phyloP scores from a whole-genome alignment of 2,329 filamentous ascomycete genomes.

The Dichotomopilus funicola region DNA sequence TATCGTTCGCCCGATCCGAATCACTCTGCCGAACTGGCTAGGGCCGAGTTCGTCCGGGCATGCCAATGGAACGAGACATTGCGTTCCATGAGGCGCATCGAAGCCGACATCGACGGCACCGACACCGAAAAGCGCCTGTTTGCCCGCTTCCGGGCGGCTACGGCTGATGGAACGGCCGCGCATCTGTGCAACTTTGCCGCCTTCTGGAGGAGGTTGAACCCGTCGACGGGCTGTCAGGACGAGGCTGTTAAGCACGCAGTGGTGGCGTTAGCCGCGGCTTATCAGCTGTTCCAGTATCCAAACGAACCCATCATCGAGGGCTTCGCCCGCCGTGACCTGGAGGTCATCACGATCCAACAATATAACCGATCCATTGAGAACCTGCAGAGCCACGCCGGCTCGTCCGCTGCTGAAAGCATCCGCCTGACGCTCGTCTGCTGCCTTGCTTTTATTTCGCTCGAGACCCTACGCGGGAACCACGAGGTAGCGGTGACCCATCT shows the following conservation, averaged over 20 bases:
- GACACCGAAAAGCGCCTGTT: conserved; percentile 31
- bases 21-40: conserved; percentile 20
- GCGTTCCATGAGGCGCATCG: conserved; percentile 29
- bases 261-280: conserved; percentile 27
- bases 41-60: conserved; percentile 24
- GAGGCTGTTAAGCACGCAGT: conserved; percentile 28
- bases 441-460: conserved; percentile 26
- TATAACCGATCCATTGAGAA: conserved; percentile 34
- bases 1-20: conserved; percentile 10
- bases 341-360: conserved; percentile 34
- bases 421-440: conserved; percentile 26
- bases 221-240: conserved; percentile 26
- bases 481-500: conserved; percentile 23
- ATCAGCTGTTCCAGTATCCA: conserved; percentile 25
- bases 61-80: conserved; percentile 24
- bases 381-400: conserved; percentile 25
- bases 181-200: conserved; percentile 13
- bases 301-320: conserved; percentile 21
- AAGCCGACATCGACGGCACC: conserved; percentile 32
- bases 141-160: conserved; percentile 30
- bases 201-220: conserved; percentile 28
- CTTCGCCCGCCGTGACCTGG: conserved; percentile 24
- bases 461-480: conserved; percentile 24
- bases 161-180: conserved; percentile 26
- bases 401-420: conserved; percentile 23